Evolutionary conservation across 768 basidiomycete genomes (phyloP), one percentile per base, ranked within the genome.

Genomic region (Trametopsis cervina): DNA sequence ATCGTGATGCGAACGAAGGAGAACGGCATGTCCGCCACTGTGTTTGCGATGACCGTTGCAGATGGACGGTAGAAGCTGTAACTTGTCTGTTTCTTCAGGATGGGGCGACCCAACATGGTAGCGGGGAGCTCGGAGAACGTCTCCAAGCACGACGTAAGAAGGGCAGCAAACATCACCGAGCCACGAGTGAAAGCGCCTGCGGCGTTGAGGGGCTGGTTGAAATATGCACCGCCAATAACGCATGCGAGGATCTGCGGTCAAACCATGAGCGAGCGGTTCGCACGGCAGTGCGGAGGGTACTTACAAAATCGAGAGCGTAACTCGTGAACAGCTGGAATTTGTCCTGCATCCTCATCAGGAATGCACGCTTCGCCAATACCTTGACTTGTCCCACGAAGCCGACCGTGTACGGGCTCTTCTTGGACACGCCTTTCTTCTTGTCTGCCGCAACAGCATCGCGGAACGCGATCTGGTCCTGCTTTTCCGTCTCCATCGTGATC

Each of bases 161-260:
- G 63, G 13, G 79, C 80, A 33, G 74, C 65, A 62, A 93, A 92
- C 44, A 94, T 76, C 24, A 91, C 79, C 65, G 86, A 75, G 40
- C 89, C 89, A 53, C 91, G 80, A 21, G 90, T 91, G 67, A 96
- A 96, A 0, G 84, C 88, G 25, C 92, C 92, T 36, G 76, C 74
- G 4, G 91, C 78, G 0, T 85, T 83, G 12, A 74, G 58, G 1
- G 89, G 86, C 42, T 85, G 74, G 41, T 84, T 78, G 58, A 81
- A 79, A 69, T 80, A 95, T 6, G 83, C 78, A 6, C 75, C 81
- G 27, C 90, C 90, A 55, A 87, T 70, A 36, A 88, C 74, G 40
- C 88, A 57, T n/a, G 81, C 74, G 23, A 83, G 63, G 29, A 68
- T 57, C 78, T 80, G 46, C 22, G 15, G 29, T 7, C n/a, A n/a